Evolutionary conservation across 371 early-diverging fungal species (phyloP).

Genomic region (Polyrhizophydium stewartii): DNA sequence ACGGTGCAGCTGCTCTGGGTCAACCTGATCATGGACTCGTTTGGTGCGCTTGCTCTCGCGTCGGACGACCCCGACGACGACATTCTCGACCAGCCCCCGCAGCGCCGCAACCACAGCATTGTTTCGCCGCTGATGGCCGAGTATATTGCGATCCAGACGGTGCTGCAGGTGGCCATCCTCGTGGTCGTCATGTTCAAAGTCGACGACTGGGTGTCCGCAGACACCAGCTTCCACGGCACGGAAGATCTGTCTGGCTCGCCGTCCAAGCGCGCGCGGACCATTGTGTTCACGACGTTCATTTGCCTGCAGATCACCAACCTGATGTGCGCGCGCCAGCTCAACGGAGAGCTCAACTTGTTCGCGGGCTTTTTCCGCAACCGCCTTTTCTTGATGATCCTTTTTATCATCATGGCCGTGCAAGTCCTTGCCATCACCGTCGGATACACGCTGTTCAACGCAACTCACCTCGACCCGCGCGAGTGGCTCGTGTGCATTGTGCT

Average conservation of each 20-base stretch:
- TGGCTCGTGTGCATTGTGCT: constrained; percentile 78
- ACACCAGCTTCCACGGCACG: constrained; percentile 9
- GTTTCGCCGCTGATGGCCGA: constrained; percentile 87
- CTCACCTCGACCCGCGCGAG: constrained; percentile 57
- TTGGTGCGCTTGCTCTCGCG: constrained; percentile 83
- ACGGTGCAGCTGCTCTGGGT: constrained; percentile 88
- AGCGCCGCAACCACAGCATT: constrained; percentile 70
- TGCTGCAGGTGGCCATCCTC: constrained; percentile 64
- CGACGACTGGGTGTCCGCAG: constrained; percentile 13
- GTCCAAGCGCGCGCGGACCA: constrained; percentile 57
- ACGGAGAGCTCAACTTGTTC: constrained; percentile 77
- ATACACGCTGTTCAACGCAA: constrained; percentile 78
- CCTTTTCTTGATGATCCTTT: constrained; percentile 70
- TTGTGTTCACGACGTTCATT: constrained; percentile 94
- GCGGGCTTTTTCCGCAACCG: constrained; percentile 70
- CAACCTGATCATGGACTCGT: constrained; percentile 85
- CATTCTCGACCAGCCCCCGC: constrained; percentile 75
- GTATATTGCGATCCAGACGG: constrained; percentile 84
- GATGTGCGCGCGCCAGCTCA: constrained; percentile 38
- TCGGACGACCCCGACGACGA: constrained; percentile 77
- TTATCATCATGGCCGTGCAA: constrained; percentile 69
- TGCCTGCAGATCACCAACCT: constrained; percentile 90
- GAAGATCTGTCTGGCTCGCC: constrained; percentile 15
- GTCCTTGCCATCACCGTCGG: constrained; percentile 78
- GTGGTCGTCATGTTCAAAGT: constrained; percentile 1